phyloP scores from a whole-genome alignment of 1,284 basidiomycete species.

The Ustilago loliicola region DNA sequence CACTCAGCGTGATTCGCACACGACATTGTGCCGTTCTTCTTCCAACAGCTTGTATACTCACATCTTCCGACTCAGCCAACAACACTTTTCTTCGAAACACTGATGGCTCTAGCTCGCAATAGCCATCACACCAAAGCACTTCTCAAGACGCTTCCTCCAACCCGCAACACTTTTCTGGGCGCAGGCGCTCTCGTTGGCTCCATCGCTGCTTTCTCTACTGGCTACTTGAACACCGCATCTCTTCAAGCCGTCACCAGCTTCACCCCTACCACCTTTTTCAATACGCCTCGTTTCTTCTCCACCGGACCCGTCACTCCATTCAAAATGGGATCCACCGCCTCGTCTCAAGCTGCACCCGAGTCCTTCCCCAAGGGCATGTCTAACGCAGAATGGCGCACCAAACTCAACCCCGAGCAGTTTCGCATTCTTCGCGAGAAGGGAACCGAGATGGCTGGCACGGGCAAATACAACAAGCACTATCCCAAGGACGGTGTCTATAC shows the following conservation, averaged over 20 bases:
- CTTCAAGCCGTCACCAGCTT: constrained; percentile 4
- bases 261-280: background rate
- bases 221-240: constrained; percentile 11
- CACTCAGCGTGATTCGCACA: constrained; percentile 9
- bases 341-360: constrained; percentile 40
- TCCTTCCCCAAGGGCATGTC: constrained; percentile 74
- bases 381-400: constrained; percentile 86
- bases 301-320: constrained; percentile 6
- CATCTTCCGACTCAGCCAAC: background rate
- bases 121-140: constrained; percentile 21
- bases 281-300: constrained; percentile 27
- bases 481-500: constrained; percentile 77
- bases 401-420: constrained; percentile 89
- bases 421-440: constrained; percentile 86
- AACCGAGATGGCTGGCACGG: constrained; percentile 83
- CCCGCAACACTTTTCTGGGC: constrained; percentile 29
- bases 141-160: constrained; percentile 29
- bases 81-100: background rate
- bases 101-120: constrained; percentile 44
- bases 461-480: constrained; percentile 81
- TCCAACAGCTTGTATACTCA: background rate
- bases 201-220: constrained; percentile 30
- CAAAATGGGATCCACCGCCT: constrained; percentile 50
- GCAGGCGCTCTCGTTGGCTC: constrained; percentile 34
- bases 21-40: constrained; percentile 13